These are phyloP conservation scores for Arachnomyces sp. DNA, from an alignment of 2,329 filamentous ascomycete genomes.

Conservation along the genomic window DNA sequence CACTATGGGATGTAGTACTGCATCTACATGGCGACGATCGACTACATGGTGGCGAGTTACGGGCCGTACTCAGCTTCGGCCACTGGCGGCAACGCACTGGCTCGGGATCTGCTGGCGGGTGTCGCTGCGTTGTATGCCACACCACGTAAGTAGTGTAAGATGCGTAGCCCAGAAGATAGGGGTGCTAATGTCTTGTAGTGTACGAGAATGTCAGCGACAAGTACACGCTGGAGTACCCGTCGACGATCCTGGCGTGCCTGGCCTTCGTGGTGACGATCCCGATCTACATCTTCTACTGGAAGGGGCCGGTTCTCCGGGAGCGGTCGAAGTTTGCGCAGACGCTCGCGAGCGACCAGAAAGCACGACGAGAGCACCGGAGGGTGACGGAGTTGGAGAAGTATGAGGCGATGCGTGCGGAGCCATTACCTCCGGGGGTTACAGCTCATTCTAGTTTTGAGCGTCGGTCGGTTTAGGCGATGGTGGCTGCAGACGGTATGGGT, in stretches of 20 bases:
- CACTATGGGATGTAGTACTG: slow-evolving; percentile 19
- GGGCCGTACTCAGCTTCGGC: slow-evolving; percentile 56
- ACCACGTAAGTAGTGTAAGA: slow-evolving; percentile 34
- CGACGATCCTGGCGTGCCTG: slow-evolving; percentile 53
- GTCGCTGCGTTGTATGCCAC: slow-evolving; percentile 51
- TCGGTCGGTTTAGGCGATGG: too few species aligned
- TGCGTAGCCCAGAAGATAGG: neutral
- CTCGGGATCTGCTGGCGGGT: slow-evolving; percentile 55
- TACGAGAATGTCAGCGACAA: slow-evolving; percentile 43
- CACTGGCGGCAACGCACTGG: slow-evolving; percentile 57
- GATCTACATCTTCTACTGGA: slow-evolving; percentile 59
- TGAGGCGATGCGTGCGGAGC: too few species aligned
- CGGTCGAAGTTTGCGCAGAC: slow-evolving; percentile 56
- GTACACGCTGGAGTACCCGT: slow-evolving; percentile 47
- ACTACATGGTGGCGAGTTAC: slow-evolving; percentile 61
- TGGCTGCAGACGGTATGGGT: too few species aligned
- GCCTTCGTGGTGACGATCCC: slow-evolving; percentile 53
- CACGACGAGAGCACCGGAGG: slow-evolving; percentile 8
- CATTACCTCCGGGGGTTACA: too few species aligned
- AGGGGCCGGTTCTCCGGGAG: slow-evolving; percentile 50
- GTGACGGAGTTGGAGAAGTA: neutral
- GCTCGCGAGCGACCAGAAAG: slow-evolving; percentile 40
- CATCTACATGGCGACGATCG: slow-evolving; percentile 58
- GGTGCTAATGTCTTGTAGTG: slow-evolving; percentile 21
- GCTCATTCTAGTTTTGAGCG: too few species aligned